phyloP scores from a whole-genome alignment of 2,329 filamentous ascomycete species.

The Nothophaeocryptopus gaeumannii region DNA sequence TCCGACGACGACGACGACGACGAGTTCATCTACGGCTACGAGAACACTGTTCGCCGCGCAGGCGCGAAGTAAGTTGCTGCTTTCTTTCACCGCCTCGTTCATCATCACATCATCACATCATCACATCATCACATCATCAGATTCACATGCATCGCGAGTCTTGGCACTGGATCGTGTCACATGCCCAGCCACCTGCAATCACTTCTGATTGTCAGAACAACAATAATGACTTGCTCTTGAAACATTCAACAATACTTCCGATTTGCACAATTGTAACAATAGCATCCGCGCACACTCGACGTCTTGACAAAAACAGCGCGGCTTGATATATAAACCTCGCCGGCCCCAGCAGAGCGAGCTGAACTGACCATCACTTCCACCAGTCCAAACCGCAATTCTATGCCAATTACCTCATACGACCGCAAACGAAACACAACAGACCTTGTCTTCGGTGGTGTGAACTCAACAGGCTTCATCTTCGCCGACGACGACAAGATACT shows the following conservation, averaged over 20 bases:
- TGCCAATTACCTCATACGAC: slow-evolving; percentile 76
- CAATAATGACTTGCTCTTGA: background rate
- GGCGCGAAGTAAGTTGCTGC: slow-evolving; percentile 75
- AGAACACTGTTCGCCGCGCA: slow-evolving; percentile 67
- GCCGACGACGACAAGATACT: slow-evolving; percentile 58
- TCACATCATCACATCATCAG: slow-evolving; percentile 6
- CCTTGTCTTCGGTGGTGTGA: slow-evolving; percentile 70
- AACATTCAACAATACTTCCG: slow-evolving; percentile 7
- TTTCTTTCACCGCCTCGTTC: slow-evolving; percentile 1
- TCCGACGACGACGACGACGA: slow-evolving; percentile 85
- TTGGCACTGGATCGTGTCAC: slow-evolving; percentile 15
- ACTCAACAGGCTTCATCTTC: slow-evolving; percentile 81
- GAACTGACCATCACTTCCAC: slow-evolving; percentile 26
- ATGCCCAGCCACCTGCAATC: slow-evolving; percentile 1
- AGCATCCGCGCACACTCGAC: slow-evolving; percentile 3
- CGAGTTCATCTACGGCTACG: slow-evolving; percentile 52
- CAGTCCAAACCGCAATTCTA: slow-evolving; percentile 86
- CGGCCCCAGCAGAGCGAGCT: slow-evolving; percentile 1
- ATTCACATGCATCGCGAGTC: slow-evolving; percentile 8
- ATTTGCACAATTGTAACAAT: slow-evolving; percentile 19
- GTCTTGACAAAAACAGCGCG: slow-evolving; percentile 15
- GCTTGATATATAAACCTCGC: slow-evolving; percentile 12
- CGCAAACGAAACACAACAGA: slow-evolving; percentile 60
- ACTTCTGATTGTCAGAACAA: slow-evolving; percentile 8
- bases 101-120: slow-evolving; percentile 1